Base-by-base conservation (phyloP, 192 early-diverging fungal genomes). In the Podila clonocystis region DNA sequence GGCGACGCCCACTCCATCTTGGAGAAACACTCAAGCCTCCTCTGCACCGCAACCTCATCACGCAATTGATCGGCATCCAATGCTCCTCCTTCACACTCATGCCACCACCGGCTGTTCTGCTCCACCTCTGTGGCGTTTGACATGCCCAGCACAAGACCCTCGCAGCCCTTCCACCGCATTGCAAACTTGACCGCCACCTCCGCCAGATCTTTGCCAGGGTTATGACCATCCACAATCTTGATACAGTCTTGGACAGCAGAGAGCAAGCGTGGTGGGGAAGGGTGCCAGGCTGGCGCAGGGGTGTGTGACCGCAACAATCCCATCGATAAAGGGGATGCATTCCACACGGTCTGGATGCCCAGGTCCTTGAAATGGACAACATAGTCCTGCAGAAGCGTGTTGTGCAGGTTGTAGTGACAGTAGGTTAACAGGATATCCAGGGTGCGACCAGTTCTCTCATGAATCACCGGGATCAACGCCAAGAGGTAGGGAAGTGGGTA, bases 281-380 rank as follows among this genome's bases (percentile, higher is more conserved):
- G 93, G 67, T 94, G 93, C 93, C 93, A 94, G 8, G 86, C 84
- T 2, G 89, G 90, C 4, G 88, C 85, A 9, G 69, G 69, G 4
- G 70, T 77, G 13, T 77, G 68, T 9, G 82, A 74, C 20, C 88
- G 80, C 11, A 94, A 80, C 19, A 94, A 72, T 0, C 89, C 93
- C 93, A 94, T 94, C 17, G 88, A 89, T 41, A 94, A 68, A 0
- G 93, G 93, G 20, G 89, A 91, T 13, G 92, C 93, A 36, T 89
- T 91, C 50, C 92, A 85, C 45, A 94, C 41, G 11, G 85, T 87
- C 26, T 76, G 58, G 22, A 94, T 89, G 30, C 90, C 92, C 31
- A 82, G 72, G 19, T 58, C 74, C 19, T 85, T 86, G 55, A 93
- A 88, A 34, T 73, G 65, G 7, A 84, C 83, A 22, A 87, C 72